Percentiles rank a stretch among this genome's conserved stretches.
phyloP scores from a whole-genome alignment of 352 stramenopile species.

The Stramenopiles sp. region DNA sequence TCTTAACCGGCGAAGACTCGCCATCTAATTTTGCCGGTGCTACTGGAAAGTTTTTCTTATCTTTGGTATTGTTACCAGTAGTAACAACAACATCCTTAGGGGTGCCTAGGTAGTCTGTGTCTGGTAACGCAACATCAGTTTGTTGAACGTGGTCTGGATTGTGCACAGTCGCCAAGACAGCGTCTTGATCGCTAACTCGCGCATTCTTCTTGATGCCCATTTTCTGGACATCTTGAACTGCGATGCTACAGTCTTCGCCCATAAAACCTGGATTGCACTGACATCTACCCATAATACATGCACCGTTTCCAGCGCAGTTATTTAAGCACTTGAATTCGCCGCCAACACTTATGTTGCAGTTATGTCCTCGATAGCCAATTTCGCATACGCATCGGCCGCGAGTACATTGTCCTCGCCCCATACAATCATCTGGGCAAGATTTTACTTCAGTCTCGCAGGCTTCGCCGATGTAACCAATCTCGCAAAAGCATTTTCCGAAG shows the following conservation, averaged over 20 bases:
- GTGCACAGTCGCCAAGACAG: neutral
- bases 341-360: neutral
- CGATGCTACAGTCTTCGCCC: neutral
- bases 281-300: neutral
- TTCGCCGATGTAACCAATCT: neutral
- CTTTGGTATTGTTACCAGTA: neutral
- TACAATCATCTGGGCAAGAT: neutral
- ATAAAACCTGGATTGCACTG: neutral
- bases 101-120: neutral
- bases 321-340: neutral
- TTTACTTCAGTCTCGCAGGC: neutral
- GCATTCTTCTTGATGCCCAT: neutral
- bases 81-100: constrained; percentile 3
- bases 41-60: neutral
- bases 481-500: constrained; percentile 11
- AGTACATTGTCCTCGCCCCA: neutral
- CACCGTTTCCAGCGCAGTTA: neutral
- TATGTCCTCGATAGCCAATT: neutral
- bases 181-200: neutral
- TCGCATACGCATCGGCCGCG: neutral
- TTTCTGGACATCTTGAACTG: neutral
- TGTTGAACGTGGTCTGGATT: neutral
- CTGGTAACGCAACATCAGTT: neutral
- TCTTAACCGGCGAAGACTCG: neutral
- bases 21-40: neutral